These are phyloP conservation scores for Fusarium sp. DNA, from an alignment of 2,329 filamentous ascomycete species.

Conservation along the genomic window DNA sequence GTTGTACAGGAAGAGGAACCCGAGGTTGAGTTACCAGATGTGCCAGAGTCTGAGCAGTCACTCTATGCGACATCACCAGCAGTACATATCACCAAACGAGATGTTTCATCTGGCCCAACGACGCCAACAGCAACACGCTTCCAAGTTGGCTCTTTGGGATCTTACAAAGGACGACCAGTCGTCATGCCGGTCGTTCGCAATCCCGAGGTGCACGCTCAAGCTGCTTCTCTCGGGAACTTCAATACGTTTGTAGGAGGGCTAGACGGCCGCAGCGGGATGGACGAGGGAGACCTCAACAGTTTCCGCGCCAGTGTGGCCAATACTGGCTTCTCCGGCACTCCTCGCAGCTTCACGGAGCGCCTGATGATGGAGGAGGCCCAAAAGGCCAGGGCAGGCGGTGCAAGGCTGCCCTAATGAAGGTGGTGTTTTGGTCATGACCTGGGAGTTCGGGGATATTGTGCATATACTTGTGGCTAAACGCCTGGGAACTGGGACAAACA, in stretches of 20 bases:
- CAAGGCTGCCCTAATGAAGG: conserved; percentile 34
- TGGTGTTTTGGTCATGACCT: conserved; percentile 17
- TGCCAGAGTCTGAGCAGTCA: conserved; percentile 39
- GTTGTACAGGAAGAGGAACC: conserved; percentile 51
- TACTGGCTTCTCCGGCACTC: conserved; percentile 56
- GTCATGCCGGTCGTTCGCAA: conserved; percentile 64
- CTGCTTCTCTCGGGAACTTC: conserved; percentile 61
- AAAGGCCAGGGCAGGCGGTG: conserved; percentile 40
- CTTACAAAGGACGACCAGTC: conserved; percentile 66
- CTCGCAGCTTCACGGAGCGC: conserved; percentile 62
- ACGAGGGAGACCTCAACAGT: conserved; percentile 58
- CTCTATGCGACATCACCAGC: conserved; percentile 59
- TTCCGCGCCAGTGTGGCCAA: conserved; percentile 57
- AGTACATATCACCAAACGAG: conserved; percentile 53
- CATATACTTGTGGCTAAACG: conserved; percentile 37
- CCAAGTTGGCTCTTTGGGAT: conserved; percentile 60
- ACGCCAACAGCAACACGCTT: conserved; percentile 51
- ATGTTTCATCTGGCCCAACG: conserved; percentile 43
- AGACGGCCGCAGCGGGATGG: conserved; percentile 63
- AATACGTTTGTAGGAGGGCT: conserved; percentile 66
- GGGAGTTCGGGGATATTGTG: conserved; percentile 42
- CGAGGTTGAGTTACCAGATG: conserved; percentile 46
- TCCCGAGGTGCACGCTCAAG: conserved; percentile 61
- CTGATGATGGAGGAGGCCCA: conserved; percentile 62
- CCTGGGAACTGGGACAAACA: conserved; percentile 40